phyloP scores from a whole-genome alignment of 2,329 filamentous ascomycete species.

The Orbilia brochopaga region DNA sequence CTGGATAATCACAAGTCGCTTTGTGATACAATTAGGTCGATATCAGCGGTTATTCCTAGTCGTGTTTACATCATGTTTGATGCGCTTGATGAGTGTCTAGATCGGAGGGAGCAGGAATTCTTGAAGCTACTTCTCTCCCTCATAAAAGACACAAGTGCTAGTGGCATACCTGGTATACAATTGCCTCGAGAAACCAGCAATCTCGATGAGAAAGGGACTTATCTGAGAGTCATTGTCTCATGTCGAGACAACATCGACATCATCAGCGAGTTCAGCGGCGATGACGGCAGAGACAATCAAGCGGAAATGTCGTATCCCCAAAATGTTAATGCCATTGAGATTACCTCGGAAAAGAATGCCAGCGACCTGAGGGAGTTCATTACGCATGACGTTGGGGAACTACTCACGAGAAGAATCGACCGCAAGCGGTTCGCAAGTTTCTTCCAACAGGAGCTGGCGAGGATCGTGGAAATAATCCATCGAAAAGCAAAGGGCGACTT shows the following conservation, averaged over 20 bases:
- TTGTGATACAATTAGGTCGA: conserved; percentile 1
- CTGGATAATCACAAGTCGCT: not conserved
- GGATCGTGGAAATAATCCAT: conserved; percentile 31
- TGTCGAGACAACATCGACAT: conserved; percentile 29
- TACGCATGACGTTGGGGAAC: conserved; percentile 6
- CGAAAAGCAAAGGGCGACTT: conserved; percentile 39
- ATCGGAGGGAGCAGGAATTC: conserved; percentile 17
- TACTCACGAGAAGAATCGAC: conserved; percentile 19
- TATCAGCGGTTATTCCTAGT: conserved; percentile 10
- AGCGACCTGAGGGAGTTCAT: conserved; percentile 22
- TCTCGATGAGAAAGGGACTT: not conserved
- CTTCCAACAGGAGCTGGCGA: conserved; percentile 15
- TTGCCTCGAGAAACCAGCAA: not conserved
- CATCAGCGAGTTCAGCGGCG: not conserved
- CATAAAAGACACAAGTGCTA: not conserved
- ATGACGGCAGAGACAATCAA: not conserved
- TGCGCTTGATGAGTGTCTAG: conserved; percentile 37
- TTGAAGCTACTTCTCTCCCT: conserved; percentile 4
- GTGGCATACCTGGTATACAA: not conserved
- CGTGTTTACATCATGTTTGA: conserved; percentile 27
- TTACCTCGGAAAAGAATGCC: conserved; percentile 31
- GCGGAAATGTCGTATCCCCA: not conserved
- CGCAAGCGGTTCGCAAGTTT: not conserved
- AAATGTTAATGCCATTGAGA: conserved; percentile 17
- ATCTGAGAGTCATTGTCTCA: conserved; percentile 22